Evolutionary conservation across 441 rosid species (phyloP).

Genomic region (Viola pubescens): DNA sequence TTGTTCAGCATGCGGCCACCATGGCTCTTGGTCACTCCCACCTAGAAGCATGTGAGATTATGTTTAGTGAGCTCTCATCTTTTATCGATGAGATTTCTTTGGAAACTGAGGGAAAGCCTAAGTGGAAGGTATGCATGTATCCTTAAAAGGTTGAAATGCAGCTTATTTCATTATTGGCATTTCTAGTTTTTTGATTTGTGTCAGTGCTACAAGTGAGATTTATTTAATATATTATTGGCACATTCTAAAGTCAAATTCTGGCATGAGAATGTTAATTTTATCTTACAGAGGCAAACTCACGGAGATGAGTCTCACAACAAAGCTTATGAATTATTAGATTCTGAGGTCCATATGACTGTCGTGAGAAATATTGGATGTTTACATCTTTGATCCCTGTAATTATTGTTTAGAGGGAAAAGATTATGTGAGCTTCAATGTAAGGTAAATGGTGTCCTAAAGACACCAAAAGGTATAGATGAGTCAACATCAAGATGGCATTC

Average conservation of each 20-base stretch:
- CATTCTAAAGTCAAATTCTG: not conserved
- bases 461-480: too few relatives aligned
- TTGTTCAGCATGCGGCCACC: slow-evolving; percentile 84
- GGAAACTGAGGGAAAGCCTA: slow-evolving; percentile 93
- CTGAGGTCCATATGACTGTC: too few relatives aligned
- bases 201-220: not conserved
- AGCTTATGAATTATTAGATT: too few relatives aligned
- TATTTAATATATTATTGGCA: not conserved
- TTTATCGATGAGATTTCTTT: slow-evolving; percentile 90
- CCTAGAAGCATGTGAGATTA: slow-evolving; percentile 95
- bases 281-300: too few relatives aligned
- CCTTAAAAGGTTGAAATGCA: slow-evolving; percentile 5
- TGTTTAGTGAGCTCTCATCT: slow-evolving; percentile 89
- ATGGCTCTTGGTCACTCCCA: slow-evolving; percentile 99
- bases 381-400: too few relatives aligned
- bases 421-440: too few relatives aligned
- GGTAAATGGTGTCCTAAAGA: too few relatives aligned
- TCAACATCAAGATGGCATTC: too few relatives aligned
- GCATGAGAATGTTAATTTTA: slow-evolving; percentile 3
- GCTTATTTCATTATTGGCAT: slow-evolving; percentile 4
- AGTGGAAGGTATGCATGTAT: slow-evolving; percentile 78
- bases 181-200: slow-evolving; percentile 4
- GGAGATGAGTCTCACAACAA: too few relatives aligned
- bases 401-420: too few relatives aligned
- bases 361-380: too few relatives aligned